Evolutionary conservation across 257 asterid species (phyloP).

Genomic region (Fraxinus quadrangulata): DNA sequence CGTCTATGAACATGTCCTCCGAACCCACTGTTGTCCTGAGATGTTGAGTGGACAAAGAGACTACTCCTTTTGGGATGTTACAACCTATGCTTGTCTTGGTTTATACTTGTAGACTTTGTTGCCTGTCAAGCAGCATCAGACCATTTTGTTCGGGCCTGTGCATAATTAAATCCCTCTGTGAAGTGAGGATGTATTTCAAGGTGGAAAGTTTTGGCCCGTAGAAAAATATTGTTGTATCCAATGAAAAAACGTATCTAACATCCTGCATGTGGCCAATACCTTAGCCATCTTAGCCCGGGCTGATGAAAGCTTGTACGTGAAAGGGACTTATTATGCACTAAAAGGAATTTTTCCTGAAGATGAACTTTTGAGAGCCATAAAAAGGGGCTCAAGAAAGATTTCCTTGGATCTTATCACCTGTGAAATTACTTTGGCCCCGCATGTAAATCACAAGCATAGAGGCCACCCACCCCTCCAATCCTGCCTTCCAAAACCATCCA

Average conservation of each 20-base stretch:
- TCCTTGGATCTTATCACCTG: neutral
- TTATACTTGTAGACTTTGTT: neutral
- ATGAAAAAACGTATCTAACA: neutral
- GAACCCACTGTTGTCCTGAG: neutral
- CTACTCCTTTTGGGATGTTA: neutral
- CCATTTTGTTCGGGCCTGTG: neutral
- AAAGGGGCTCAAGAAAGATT: neutral
- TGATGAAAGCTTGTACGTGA: neutral
- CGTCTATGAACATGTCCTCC: neutral
- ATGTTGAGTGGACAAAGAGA: too few species aligned
- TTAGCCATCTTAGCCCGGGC: neutral
- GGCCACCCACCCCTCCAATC: neutral
- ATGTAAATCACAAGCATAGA: neutral
- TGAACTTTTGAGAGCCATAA: neutral
- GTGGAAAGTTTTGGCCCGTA: neutral
- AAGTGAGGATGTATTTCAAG: neutral
- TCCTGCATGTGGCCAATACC: neutral
- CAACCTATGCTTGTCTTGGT: neutral
- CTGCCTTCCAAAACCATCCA: neutral
- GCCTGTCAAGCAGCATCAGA: neutral
- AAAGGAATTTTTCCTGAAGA: neutral
- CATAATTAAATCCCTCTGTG: neutral
- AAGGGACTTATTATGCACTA: neutral
- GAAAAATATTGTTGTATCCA: too few species aligned
- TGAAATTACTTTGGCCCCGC: neutral